phyloP scores from a whole-genome alignment of 176 grass and related monocot species.

The Hyparrhenia diplandra region DNA sequence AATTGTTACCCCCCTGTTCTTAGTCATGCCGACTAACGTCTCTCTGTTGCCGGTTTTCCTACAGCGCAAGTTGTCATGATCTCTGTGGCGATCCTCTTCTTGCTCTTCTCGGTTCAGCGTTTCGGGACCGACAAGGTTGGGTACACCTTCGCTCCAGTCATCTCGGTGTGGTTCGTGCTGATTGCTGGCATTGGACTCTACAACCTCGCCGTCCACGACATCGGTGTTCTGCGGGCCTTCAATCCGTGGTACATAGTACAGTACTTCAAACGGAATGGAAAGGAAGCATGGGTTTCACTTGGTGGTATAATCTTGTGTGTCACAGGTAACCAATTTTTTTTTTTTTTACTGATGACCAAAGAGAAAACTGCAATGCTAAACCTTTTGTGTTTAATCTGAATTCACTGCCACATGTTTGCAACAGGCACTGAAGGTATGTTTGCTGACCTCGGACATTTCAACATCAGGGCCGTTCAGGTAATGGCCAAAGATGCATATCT shows the following conservation, averaged over 20 bases:
- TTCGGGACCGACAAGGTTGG: slow-evolving; percentile 88
- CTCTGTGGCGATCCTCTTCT: slow-evolving; percentile 60
- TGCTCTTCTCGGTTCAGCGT: slow-evolving; percentile 67
- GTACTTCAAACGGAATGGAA: slow-evolving; percentile 63
- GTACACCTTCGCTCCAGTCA: slow-evolving; percentile 74
- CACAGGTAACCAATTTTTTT: slow-evolving; percentile 35
- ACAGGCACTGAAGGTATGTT: slow-evolving; percentile 83
- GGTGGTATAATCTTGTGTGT: slow-evolving; percentile 75
- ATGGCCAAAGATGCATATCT: neutral
- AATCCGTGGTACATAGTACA: slow-evolving; percentile 64
- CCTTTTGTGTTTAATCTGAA: neutral
- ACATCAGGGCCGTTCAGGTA: slow-evolving; percentile 70
- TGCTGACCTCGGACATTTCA: slow-evolving; percentile 88
- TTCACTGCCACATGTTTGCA: neutral
- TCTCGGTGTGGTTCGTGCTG: slow-evolving; percentile 65
- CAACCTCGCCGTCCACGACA: slow-evolving; percentile 54
- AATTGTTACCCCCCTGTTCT: neutral
- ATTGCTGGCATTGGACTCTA: slow-evolving; percentile 54
- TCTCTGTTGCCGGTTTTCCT: neutral
- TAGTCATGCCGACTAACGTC: neutral
- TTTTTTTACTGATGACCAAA: neutral
- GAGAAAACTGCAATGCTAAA: neutral
- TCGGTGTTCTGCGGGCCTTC: slow-evolving; percentile 54
- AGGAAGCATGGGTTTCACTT: slow-evolving; percentile 67
- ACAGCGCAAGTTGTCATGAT: slow-evolving; percentile 60